Evolutionary conservation across 306 rosid genomes (phyloP).

Genomic region (Cyamopsis tetragonoloba): DNA sequence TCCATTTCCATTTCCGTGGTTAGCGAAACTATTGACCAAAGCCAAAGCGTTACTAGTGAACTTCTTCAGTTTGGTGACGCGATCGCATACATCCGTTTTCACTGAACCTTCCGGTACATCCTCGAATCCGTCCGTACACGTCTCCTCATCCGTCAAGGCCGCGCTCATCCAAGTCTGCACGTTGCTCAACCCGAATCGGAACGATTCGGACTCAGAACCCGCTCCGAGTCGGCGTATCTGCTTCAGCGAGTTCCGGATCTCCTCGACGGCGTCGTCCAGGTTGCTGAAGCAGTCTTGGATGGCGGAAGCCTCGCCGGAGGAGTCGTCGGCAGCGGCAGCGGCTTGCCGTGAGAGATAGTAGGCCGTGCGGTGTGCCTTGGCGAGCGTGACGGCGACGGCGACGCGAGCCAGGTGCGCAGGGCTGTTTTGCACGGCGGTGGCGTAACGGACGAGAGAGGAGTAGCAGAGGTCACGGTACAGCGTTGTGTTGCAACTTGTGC

Average conservation of each 20-base stretch:
- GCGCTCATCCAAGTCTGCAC: slow-evolving; percentile 98
- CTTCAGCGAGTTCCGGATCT: slow-evolving; percentile 58
- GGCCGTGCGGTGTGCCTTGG: slow-evolving; percentile 37
- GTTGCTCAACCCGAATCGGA: slow-evolving; percentile 65
- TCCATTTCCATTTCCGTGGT: too few relatives aligned
- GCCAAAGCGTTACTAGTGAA: slow-evolving; percentile 75
- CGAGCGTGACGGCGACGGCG: slow-evolving; percentile 53
- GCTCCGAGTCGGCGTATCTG: slow-evolving; percentile 53
- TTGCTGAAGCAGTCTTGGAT: slow-evolving; percentile 60
- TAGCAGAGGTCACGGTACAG: slow-evolving; percentile 69
- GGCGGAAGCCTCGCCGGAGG: slow-evolving; percentile 42
- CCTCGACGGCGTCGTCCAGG: slow-evolving; percentile 62
- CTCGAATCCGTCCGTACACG: slow-evolving; percentile 74
- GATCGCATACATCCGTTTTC: slow-evolving; percentile 40
- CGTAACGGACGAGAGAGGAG: slow-evolving; percentile 61
- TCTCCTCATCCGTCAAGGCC: slow-evolving; percentile 74
- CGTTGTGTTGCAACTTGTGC: slow-evolving; percentile 50
- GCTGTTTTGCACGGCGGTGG: slow-evolving; percentile 40
- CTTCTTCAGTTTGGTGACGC: slow-evolving; percentile 46
- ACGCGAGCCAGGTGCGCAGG: slow-evolving; percentile 53
- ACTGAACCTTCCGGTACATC: slow-evolving; percentile 46
- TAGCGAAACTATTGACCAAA: slow-evolving; percentile 50
- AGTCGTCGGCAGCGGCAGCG: not conserved
- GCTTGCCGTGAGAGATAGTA: slow-evolving; percentile 39
- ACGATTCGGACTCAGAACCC: slow-evolving; percentile 8